Conservation (phyloP, 2,329 filamentous ascomycete species). For the Botryotinia calthae region DNA sequence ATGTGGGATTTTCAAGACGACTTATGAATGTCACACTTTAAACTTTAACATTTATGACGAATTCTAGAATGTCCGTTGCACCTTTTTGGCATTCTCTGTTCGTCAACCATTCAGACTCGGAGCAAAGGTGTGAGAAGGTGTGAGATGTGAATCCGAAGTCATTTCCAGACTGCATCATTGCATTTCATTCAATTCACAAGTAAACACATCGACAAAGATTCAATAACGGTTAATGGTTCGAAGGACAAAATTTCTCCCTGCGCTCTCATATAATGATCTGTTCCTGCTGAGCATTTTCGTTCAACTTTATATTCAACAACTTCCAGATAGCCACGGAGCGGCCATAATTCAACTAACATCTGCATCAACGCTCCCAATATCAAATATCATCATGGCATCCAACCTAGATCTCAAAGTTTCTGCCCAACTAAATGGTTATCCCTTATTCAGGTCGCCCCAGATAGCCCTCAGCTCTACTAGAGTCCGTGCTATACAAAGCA, state of each 20-base stretch:
- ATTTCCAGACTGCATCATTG: background rate
- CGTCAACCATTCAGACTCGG: background rate
- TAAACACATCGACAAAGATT: background rate
- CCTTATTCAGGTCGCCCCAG: background rate
- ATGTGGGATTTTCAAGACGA: background rate
- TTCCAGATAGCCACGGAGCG: background rate
- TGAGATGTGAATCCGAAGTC: background rate
- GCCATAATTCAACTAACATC: background rate
- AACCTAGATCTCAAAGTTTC: background rate
- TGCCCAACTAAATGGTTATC: background rate
- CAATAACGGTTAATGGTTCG: background rate
- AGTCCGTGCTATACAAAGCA: background rate
- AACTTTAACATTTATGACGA: background rate
- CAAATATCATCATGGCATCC: background rate
- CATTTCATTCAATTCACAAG: background rate
- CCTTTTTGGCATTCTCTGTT: background rate
- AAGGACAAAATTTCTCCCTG: accelerated
- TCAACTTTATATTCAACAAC: background rate
- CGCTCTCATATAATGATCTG: background rate
- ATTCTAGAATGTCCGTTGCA: background rate
- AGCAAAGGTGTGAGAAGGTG: background rate
- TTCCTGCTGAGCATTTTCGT: background rate
- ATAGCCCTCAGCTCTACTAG: background rate
- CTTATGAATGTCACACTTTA: background rate
- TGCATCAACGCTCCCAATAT: no score